Evolutionary conservation across 805 yeast species (phyloP).

Genomic region (Zygosaccharomyces bisporus): DNA sequence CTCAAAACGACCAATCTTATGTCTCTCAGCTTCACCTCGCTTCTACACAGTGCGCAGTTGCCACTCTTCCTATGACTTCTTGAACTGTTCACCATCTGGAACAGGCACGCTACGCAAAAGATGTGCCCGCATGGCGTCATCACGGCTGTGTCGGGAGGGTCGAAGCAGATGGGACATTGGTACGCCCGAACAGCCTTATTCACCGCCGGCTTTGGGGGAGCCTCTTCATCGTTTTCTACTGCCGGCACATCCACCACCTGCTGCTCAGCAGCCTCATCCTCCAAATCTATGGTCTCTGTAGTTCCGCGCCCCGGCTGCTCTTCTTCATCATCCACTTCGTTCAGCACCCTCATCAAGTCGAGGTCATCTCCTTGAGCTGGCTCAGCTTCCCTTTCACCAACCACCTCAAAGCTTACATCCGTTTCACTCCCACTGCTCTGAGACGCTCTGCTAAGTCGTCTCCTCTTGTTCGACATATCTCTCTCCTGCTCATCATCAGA

Average conservation of each 20-base stretch:
- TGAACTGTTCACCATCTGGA: conserved; percentile 47
- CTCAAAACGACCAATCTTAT: conserved; percentile 34
- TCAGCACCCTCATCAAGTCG: conserved; percentile 11
- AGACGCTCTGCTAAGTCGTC: conserved; percentile 7
- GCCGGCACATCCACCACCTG: conserved; percentile 42
- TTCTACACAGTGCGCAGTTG: conserved; percentile 44
- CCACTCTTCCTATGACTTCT: conserved; percentile 37
- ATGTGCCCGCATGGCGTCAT: conserved; percentile 57
- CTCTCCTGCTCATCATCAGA: conserved; percentile 4
- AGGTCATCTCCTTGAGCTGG: conserved; percentile 16
- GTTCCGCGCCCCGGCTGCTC: conserved; percentile 11
- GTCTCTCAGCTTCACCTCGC: conserved; percentile 34
- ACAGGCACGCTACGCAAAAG: conserved; percentile 52
- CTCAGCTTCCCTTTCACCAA: conserved; percentile 13
- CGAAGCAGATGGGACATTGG: conserved; percentile 55
- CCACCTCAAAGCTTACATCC: conserved; percentile 22
- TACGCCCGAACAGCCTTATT: conserved; percentile 37
- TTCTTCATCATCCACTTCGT: conserved; percentile 9
- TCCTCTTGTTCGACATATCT: conserved; percentile 8
- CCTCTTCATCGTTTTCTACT: conserved; percentile 26
- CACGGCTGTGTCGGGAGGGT: conserved; percentile 45
- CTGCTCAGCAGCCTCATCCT: conserved; percentile 34
- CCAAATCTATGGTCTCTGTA: conserved; percentile 19
- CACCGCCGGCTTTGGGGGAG: conserved; percentile 18
- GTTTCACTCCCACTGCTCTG: conserved; percentile 10